Evolutionary conservation across 2,329 filamentous ascomycete species (phyloP), one percentile per base, ranked within the genome.

Genomic region (Xylariaceae sp.): DNA sequence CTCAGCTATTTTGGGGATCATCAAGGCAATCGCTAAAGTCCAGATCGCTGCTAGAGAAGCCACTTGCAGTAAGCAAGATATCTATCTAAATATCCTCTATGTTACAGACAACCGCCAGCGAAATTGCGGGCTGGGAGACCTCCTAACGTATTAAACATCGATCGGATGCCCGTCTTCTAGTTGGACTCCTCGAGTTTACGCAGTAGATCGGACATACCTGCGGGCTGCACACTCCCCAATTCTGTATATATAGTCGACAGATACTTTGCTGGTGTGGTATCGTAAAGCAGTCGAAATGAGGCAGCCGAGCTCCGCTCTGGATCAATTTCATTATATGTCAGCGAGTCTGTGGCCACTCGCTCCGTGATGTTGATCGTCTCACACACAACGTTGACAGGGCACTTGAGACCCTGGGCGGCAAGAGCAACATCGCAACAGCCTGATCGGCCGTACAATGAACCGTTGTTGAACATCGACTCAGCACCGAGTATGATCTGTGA

Each of bases 391-490:
- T 94, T 83, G 44, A 97, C 88, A 1, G 87, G 86, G 29, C 90
- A 79, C 43, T 85, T 83, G 16, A 81, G 73, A 42, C 86, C 80
- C 38, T 83, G 80, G 4, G 90, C 91, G 32, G 85, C 81, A 71
- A 93, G 85, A 15, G 91, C 90, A 9, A 97, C 78, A 44, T 93
- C 79, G 18, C 87, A 88, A 3, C 90, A 95, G 46, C 93, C 93
- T 9, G 89, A 81, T 16, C 89, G 81, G 4, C 87, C 91, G 64
- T 94, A 95, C 54, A 98, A 76, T 26, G 87, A 79, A 7, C 93
- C 93, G 64, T 97, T 97, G 53, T 87, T 90, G 68, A 95, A 93
- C 81, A 98, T 93, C 30, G 89, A 87, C 61, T 96, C 90, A 4
- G 90, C 89, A 11, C 89, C 90, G 1, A 98, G 73, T 38, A 97